Evolutionary conservation across 306 rosid species (phyloP).

Genomic region (Castanea sativa): DNA sequence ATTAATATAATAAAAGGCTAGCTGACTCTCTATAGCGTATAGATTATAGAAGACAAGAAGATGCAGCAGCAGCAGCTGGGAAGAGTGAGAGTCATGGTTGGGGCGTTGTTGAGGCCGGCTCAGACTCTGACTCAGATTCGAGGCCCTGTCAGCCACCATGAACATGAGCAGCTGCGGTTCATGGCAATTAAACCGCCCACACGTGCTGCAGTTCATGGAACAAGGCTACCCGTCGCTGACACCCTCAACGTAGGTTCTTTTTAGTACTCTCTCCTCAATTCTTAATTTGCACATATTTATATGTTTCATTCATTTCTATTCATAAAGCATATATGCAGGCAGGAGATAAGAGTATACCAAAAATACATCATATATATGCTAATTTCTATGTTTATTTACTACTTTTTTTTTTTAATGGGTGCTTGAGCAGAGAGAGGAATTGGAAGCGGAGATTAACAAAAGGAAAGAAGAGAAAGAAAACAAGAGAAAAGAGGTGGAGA

Average conservation of each 20-base stretch:
- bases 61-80: background rate
- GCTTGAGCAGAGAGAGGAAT: conserved; percentile 34
- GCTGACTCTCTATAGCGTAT: too few species aligned
- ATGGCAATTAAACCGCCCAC: conserved; percentile 9
- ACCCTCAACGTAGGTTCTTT: conserved; percentile 13
- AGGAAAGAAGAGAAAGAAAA: conserved; percentile 35
- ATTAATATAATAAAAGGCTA: too few species aligned
- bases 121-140: too few species aligned
- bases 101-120: background rate
- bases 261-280: too few species aligned
- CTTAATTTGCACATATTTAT: too few species aligned
- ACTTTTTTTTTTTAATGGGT: background rate
- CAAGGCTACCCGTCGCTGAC: conserved; percentile 12
- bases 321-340: too few species aligned
- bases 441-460: conserved; percentile 27
- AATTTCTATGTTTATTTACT: background rate
- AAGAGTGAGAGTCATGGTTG: conserved; percentile 2
- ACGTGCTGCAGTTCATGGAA: conserved; percentile 34
- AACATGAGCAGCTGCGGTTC: conserved; percentile 7
- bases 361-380: background rate
- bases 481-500: conserved; percentile 38
- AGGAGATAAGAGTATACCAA: too few species aligned
- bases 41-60: background rate
- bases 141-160: background rate
- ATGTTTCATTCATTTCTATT: too few species aligned